Evolutionary conservation across 257 asterid species (phyloP).

Genomic region (Orobanche coerulescens): DNA sequence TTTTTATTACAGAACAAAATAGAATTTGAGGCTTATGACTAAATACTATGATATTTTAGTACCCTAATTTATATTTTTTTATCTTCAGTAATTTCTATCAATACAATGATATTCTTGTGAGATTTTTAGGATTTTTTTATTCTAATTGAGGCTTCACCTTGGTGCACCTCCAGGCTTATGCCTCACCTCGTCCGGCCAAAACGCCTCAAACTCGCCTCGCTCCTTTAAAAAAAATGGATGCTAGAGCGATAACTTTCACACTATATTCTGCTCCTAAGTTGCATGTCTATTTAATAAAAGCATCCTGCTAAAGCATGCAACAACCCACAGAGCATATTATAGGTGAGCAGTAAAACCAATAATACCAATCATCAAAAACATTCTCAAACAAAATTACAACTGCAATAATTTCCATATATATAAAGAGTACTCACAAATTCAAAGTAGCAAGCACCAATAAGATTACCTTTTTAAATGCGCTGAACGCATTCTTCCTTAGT

Average conservation of each 20-base stretch:
- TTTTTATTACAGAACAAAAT: too few relatives aligned
- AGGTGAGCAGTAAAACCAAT: constrained; percentile 5
- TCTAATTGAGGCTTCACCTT: too few relatives aligned
- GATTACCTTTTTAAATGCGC: constrained; percentile 54
- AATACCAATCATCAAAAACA: constrained; percentile 12
- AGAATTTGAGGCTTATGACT: too few relatives aligned
- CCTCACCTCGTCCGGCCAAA: too few relatives aligned
- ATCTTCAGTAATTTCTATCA: too few relatives aligned
- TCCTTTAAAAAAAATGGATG: too few relatives aligned
- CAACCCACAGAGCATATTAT: neutral
- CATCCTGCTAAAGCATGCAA: constrained; percentile 7
- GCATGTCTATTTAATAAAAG: neutral
- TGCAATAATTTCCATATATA: neutral
- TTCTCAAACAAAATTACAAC: neutral
- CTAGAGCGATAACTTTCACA: neutral
- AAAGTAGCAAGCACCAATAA: constrained; percentile 15
- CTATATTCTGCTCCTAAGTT: neutral
- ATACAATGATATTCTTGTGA: too few relatives aligned
- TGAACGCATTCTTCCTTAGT: constrained; percentile 59
- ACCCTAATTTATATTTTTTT: too few relatives aligned
- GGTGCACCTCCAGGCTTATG: too few relatives aligned
- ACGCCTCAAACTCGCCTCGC: too few relatives aligned
- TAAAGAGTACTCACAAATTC: neutral
- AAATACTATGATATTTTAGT: too few relatives aligned
- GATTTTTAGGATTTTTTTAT: too few relatives aligned